phyloP scores from a whole-genome alignment of 495 filamentous ascomycete genomes.

The Annulohypoxylon moriforme region DNA sequence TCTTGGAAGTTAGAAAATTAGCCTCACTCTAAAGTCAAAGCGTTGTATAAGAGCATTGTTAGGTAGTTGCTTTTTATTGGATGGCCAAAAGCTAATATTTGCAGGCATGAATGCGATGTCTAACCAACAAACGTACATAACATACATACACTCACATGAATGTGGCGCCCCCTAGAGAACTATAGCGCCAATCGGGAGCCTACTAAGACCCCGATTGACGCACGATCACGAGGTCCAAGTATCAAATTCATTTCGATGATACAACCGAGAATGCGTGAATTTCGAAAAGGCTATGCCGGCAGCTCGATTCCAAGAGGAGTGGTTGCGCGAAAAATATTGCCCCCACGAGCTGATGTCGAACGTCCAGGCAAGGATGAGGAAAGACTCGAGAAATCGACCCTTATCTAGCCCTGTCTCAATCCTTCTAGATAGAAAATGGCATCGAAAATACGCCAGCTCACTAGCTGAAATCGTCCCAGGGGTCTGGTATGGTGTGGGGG shows the following conservation, averaged over 20 bases:
- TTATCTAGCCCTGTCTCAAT: neutral
- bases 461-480: neutral
- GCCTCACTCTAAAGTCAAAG: neutral
- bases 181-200: slow-evolving; percentile 3
- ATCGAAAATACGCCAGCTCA: neutral
- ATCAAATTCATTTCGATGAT: slow-evolving; percentile 4
- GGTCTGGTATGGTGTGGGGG: slow-evolving; percentile 14
- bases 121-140: neutral
- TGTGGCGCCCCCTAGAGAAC: neutral
- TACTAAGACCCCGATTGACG: neutral
- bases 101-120: neutral
- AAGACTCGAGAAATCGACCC: neutral
- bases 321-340: neutral
- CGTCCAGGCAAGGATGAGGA: neutral
- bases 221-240: neutral
- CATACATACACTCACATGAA: neutral
- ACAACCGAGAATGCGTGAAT: slow-evolving; percentile 5
- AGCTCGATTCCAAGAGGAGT: neutral
- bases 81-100: neutral
- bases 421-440: neutral
- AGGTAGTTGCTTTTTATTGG: neutral
- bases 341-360: neutral
- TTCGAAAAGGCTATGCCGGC: neutral
- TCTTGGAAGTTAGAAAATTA: slow-evolving; percentile 1
- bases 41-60: neutral